These are phyloP conservation scores for Phaseolus coccineus DNA, from an alignment of 331 rosid genomes.

Conservation along the genomic window DNA sequence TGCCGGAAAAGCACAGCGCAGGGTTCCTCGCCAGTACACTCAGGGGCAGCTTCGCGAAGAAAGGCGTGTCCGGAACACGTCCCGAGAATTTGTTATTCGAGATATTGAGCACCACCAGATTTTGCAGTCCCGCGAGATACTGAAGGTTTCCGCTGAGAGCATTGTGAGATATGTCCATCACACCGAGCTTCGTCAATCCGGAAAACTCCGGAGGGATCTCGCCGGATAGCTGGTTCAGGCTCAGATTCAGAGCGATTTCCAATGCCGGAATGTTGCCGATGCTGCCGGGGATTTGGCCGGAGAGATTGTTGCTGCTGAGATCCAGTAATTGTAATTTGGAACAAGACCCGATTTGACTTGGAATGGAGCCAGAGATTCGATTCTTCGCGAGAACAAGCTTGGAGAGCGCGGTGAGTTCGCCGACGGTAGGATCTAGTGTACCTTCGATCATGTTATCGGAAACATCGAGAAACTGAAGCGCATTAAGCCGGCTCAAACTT, in stretches of 20 bases:
- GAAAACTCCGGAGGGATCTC: conserved; percentile 72
- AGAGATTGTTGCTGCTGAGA: conserved; percentile 66
- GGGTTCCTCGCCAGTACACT: conserved; percentile 79
- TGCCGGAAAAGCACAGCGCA: conserved; percentile 65
- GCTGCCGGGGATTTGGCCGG: conserved; percentile 70
- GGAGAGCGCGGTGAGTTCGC: conserved; percentile 73
- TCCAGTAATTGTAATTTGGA: conserved; percentile 74
- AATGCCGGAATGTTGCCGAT: conserved; percentile 76
- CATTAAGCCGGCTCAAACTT: conserved; percentile 58
- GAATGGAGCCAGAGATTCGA: conserved; percentile 70
- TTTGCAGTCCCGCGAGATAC: conserved; percentile 69
- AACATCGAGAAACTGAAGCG: conserved; percentile 76
- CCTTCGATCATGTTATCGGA: conserved; percentile 82
- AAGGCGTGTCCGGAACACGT: conserved; percentile 74
- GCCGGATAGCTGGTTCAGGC: conserved; percentile 78
- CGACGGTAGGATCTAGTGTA: conserved; percentile 56
- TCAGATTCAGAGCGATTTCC: conserved; percentile 84
- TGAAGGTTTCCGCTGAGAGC: conserved; percentile 73
- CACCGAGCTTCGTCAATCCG: conserved; percentile 71
- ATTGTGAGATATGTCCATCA: conserved; percentile 84
- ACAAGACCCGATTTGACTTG: conserved; percentile 72
- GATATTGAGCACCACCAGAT: conserved; percentile 85
- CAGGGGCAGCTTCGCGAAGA: conserved; percentile 83
- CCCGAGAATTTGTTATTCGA: conserved; percentile 85
- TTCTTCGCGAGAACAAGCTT: conserved; percentile 74